phyloP scores from a whole-genome alignment of 2,329 filamentous ascomycete genomes.

The Colletotrichum godetiae region DNA sequence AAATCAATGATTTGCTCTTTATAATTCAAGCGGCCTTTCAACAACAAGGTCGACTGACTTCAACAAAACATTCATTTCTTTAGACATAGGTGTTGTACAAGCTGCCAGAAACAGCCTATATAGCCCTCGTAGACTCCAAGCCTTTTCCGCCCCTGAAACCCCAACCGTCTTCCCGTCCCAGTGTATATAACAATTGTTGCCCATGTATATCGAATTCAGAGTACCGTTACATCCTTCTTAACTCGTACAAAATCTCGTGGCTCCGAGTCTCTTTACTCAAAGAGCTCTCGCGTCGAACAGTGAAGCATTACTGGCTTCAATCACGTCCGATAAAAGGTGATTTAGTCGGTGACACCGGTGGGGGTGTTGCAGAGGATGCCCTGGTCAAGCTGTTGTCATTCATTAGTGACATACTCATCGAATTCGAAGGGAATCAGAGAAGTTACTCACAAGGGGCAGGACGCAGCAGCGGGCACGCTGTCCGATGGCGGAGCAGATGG shows the following conservation, averaged over 20 bases:
- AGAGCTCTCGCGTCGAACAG: neutral
- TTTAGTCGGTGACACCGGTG: constrained; percentile 44
- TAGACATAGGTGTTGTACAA: constrained; percentile 3
- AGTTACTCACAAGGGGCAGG: constrained; percentile 54
- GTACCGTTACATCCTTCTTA: neutral
- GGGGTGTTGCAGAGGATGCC: constrained; percentile 50
- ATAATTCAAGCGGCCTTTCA: neutral
- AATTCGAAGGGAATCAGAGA: too few relatives aligned
- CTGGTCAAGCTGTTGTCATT: constrained; percentile 42
- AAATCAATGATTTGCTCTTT: neutral
- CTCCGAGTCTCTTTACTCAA: neutral
- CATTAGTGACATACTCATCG: too few relatives aligned
- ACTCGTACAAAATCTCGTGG: neutral
- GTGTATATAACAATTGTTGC: neutral
- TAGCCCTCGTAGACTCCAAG: neutral
- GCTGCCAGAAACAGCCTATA: constrained; percentile 8
- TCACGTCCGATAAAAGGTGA: neutral
- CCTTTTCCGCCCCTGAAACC: neutral
- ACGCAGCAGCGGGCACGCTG: constrained; percentile 69
- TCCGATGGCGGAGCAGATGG: constrained; percentile 58
- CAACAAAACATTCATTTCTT: neutral
- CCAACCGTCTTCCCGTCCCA: neutral
- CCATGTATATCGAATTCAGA: neutral
- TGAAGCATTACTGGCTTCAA: neutral
- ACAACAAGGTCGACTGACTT: neutral